These are phyloP conservation scores for Ceratocystis cubensis DNA, from an alignment of 2,329 filamentous ascomycete genomes.

Conservation along the genomic window DNA sequence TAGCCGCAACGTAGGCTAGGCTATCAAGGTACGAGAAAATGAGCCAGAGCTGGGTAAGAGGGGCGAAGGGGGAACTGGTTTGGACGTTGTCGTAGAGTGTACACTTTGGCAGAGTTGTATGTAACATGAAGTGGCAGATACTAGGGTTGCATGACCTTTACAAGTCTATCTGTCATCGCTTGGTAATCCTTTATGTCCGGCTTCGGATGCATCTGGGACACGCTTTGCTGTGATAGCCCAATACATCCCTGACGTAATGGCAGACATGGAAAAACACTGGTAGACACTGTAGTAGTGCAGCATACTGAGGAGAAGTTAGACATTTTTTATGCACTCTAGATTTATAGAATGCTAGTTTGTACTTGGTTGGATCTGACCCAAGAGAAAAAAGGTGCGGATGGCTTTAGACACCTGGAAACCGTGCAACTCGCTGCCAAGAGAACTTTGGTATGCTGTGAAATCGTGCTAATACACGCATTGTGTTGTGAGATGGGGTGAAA, in stretches of 20 bases:
- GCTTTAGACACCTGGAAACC: background rate
- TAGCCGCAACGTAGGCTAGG: background rate
- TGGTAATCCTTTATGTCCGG: background rate
- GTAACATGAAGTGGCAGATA: no score
- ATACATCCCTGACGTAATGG: background rate
- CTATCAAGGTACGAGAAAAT: background rate
- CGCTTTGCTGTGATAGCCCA: background rate
- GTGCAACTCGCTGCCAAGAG: background rate
- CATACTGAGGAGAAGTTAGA: background rate
- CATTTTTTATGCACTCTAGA: background rate
- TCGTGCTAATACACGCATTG: background rate
- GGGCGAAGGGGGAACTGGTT: background rate
- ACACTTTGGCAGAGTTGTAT: background rate
- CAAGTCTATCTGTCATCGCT: background rate
- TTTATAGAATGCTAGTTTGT: background rate
- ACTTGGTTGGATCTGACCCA: background rate
- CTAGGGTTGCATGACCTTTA: background rate
- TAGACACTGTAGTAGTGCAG: no score
- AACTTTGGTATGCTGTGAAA: background rate
- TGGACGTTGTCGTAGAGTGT: background rate
- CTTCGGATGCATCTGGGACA: background rate
- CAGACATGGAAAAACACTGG: background rate
- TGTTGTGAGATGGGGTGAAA: no score
- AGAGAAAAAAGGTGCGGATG: background rate
- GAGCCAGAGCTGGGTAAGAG: background rate